Evolutionary conservation across 257 asterid species (phyloP).

Genomic region (Ligustrum vulgare): DNA sequence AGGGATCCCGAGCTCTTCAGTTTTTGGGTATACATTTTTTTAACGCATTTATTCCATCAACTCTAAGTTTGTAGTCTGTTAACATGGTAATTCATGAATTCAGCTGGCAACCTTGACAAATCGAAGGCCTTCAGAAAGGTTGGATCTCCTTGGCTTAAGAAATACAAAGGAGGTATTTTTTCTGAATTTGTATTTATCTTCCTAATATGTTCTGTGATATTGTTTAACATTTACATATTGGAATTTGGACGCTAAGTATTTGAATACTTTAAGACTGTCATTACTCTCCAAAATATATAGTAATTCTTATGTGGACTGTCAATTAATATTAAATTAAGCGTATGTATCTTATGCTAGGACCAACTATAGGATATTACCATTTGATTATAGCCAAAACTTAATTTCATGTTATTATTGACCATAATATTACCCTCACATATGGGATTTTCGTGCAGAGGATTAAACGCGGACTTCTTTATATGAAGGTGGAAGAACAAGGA

Average conservation of each 20-base stretch:
- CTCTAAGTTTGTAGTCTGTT: background rate
- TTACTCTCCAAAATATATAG: background rate
- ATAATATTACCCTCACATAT: background rate
- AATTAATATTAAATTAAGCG: background rate
- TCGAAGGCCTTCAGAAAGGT: slow-evolving; percentile 83
- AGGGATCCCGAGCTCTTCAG: slow-evolving; percentile 86
- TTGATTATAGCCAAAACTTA: background rate
- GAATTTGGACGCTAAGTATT: background rate
- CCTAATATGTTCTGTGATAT: background rate
- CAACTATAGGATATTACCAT: background rate
- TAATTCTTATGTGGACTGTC: background rate
- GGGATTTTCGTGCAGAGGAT: slow-evolving; percentile 61
- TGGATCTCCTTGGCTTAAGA: slow-evolving; percentile 76
- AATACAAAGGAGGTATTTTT: slow-evolving; percentile 74
- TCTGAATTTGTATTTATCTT: background rate
- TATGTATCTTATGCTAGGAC: background rate
- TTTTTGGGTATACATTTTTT: slow-evolving; percentile 74
- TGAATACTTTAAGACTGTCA: background rate
- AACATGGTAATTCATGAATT: slow-evolving; percentile 28
- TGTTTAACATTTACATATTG: background rate
- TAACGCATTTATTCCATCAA: slow-evolving; percentile 9
- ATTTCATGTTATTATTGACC: background rate
- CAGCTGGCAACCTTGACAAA: slow-evolving; percentile 81
- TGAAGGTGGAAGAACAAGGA: slow-evolving; percentile 78
- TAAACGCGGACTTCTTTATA: slow-evolving; percentile 57